Percentiles rank a stretch among this genome's conserved stretches.
These are phyloP conservation scores for Alternaria sp. DNA, from an alignment of 2,329 filamentous ascomycete genomes.

Conservation along the genomic window DNA sequence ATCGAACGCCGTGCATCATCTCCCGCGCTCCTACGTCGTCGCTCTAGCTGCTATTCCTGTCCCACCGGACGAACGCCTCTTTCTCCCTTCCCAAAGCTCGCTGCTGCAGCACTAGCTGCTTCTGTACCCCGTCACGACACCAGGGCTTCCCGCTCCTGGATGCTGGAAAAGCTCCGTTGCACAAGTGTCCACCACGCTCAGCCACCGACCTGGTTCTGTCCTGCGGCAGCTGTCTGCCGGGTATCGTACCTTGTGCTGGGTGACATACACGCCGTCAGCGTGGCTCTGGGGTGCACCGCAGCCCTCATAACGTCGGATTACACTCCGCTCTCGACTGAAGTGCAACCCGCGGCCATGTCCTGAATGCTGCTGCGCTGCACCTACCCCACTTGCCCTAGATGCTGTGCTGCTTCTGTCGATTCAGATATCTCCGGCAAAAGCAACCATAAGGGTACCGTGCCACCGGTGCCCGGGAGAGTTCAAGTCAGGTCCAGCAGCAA, in stretches of 20 bases:
- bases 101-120: constrained; percentile 34
- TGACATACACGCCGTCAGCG: constrained; percentile 31
- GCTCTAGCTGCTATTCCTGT: constrained; percentile 33
- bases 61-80: constrained; percentile 31
- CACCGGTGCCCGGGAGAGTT: constrained; percentile 32
- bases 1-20: constrained; percentile 31
- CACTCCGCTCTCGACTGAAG: constrained; percentile 23
- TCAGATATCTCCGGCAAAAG: constrained; percentile 25
- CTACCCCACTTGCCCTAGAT: constrained; percentile 18
- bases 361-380: constrained; percentile 27
- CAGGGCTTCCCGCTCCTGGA: constrained; percentile 32
- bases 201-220: constrained; percentile 45
- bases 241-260: constrained; percentile 33
- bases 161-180: constrained; percentile 34
- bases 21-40: constrained; percentile 18
- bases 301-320: constrained; percentile 30
- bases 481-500: not conserved
- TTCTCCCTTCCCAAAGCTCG: constrained; percentile 27
- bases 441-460: constrained; percentile 37
- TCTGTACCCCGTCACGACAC: constrained; percentile 26
- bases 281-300: constrained; percentile 39
- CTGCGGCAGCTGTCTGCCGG: constrained; percentile 43
- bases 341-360: constrained; percentile 11
- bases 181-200: constrained; percentile 28
- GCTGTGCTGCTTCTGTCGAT: constrained; percentile 24